Evolutionary conservation across 2,329 filamentous ascomycete species (phyloP).

Genomic region (Dactylellina sp.): DNA sequence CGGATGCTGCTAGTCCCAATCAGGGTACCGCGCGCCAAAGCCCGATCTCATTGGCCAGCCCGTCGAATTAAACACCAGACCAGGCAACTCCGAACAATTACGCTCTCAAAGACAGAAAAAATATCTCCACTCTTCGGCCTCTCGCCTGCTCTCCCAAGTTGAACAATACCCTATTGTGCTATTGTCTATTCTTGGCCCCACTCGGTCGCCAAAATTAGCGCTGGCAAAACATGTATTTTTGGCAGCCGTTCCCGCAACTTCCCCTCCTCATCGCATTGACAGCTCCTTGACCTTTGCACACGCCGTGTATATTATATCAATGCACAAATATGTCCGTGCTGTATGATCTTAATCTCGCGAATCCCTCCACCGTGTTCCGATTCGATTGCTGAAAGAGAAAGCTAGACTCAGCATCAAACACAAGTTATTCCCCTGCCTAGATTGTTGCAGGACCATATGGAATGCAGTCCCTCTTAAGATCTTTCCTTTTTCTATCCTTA

Average conservation of each 20-base stretch:
- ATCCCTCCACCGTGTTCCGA: slow-evolving; percentile 3
- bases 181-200: slow-evolving; percentile 37
- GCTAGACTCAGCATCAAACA: slow-evolving; percentile 4
- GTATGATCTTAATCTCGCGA: slow-evolving; percentile 9
- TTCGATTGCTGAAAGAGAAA: background rate
- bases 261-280: slow-evolving; percentile 6
- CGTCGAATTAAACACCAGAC: slow-evolving; percentile 27
- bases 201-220: slow-evolving; percentile 33
- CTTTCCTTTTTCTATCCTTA: too few species aligned
- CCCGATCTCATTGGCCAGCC: slow-evolving; percentile 24
- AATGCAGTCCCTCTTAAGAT: too few species aligned
- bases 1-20: slow-evolving; percentile 11
- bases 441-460: background rate
- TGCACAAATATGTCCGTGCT: slow-evolving; percentile 1
- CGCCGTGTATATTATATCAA: slow-evolving; percentile 7
- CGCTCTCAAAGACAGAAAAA: background rate
- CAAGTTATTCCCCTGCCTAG: background rate
- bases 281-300: slow-evolving; percentile 23
- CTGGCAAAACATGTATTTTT: slow-evolving; percentile 23
- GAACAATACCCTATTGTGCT: slow-evolving; percentile 29
- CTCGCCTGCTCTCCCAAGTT: slow-evolving; percentile 10
- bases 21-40: slow-evolving; percentile 55
- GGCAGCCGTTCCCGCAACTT: slow-evolving; percentile 5
- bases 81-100: slow-evolving; percentile 1
- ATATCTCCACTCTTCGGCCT: slow-evolving; percentile 1